A percentile compares a stretch with the other conserved stretches of the same genome.
Evolutionary conservation across 2,329 filamentous ascomycete species (phyloP).

Genomic region (Calycina marina): DNA sequence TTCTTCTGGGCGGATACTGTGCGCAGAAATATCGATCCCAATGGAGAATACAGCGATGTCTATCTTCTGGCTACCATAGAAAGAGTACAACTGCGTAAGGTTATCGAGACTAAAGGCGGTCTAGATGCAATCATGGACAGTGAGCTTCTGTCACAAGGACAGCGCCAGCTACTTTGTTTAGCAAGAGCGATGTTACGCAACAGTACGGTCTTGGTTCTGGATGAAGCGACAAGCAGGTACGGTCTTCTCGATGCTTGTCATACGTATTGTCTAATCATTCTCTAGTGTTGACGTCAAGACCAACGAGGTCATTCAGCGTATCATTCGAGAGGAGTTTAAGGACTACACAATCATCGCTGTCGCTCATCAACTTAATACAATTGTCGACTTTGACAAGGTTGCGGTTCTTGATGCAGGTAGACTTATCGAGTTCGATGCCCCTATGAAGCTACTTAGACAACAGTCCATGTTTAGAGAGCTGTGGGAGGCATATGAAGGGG

Average conservation of each 20-base stretch:
- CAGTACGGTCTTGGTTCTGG: constrained; percentile 26
- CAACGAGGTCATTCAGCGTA: neutral
- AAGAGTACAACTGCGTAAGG: constrained; percentile 23
- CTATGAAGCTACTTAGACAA: constrained; percentile 1
- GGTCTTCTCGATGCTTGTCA: too few species aligned
- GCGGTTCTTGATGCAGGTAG: neutral
- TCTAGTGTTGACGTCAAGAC: constrained; percentile 21
- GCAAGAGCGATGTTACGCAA: constrained; percentile 30
- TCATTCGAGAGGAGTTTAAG: neutral
- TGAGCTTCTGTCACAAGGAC: constrained; percentile 48
- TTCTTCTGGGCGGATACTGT: constrained; percentile 33
- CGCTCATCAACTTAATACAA: neutral
- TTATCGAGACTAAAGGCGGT: constrained; percentile 5
- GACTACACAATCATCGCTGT: neutral
- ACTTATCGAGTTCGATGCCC: neutral
- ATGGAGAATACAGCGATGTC: constrained; percentile 22
- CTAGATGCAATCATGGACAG: constrained; percentile 25
- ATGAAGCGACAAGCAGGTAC: constrained; percentile 26
- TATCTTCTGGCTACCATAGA: constrained; percentile 29
- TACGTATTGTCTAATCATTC: too few species aligned
- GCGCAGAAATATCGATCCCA: constrained; percentile 32
- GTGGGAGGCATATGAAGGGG: too few species aligned
- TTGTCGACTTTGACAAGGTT: neutral
- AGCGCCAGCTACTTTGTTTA: constrained; percentile 34
- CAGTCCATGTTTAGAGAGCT: constrained; percentile 2